Conservation (phyloP, 1,139 yeast species). For the Yamadazyma spencermartinsiae region DNA sequence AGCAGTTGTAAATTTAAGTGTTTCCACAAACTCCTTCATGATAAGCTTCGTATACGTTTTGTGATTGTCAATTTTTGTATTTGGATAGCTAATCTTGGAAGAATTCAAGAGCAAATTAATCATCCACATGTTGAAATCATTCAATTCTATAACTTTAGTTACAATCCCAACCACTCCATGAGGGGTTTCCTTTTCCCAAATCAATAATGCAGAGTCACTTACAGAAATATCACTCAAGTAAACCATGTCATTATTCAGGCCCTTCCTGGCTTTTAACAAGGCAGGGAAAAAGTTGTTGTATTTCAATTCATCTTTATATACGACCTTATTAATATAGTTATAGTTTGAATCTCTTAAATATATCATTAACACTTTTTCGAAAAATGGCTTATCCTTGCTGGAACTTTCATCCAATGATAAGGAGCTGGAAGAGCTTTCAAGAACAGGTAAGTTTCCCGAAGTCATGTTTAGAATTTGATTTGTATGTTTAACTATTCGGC, state of each 20-base stretch:
- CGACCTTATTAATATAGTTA: slow-evolving; percentile 6
- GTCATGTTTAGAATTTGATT: slow-evolving; percentile 2
- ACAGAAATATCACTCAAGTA: slow-evolving; percentile 12
- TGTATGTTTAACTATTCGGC: neutral
- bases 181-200: slow-evolving; percentile 20
- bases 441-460: slow-evolving; percentile 6
- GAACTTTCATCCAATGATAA: slow-evolving; percentile 8
- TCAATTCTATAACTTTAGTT: slow-evolving; percentile 22
- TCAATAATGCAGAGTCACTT: slow-evolving; percentile 13
- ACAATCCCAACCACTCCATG: slow-evolving; percentile 28
- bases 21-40: slow-evolving; percentile 35
- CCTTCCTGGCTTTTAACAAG: neutral
- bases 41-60: slow-evolving; percentile 20
- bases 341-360: slow-evolving; percentile 26
- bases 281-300: neutral
- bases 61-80: slow-evolving; percentile 2
- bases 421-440: slow-evolving; percentile 13
- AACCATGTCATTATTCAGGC: neutral
- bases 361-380: slow-evolving; percentile 31
- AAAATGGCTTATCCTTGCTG: slow-evolving; percentile 23
- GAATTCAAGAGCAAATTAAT: slow-evolving; percentile 24
- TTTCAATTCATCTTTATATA: slow-evolving; percentile 10
- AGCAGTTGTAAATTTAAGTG: slow-evolving; percentile 47
- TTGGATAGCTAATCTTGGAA: slow-evolving; percentile 12
- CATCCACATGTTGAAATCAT: slow-evolving; percentile 37